Conservation (phyloP, 169 alveolate genomes). For the Miamiensis avidus region DNA sequence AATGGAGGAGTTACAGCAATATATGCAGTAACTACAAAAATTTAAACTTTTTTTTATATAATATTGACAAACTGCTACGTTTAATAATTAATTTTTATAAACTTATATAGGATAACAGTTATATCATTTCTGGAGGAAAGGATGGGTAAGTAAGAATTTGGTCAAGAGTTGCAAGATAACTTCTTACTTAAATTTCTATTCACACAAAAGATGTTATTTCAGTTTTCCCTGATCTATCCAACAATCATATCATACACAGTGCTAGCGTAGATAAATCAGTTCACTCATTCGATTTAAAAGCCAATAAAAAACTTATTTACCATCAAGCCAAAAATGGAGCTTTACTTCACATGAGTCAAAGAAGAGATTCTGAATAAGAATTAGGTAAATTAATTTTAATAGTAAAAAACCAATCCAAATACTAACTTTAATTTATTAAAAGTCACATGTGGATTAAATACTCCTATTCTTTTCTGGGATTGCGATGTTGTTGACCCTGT, state of each 20-base stretch:
- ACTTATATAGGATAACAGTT: constrained; percentile 56
- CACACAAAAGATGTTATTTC: constrained; percentile 73
- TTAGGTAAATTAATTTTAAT: constrained; percentile 33
- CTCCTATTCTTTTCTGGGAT: constrained; percentile 85
- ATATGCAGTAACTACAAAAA: constrained; percentile 33
- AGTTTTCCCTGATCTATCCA: constrained; percentile 78
- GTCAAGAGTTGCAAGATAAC: constrained; percentile 76
- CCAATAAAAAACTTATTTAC: constrained; percentile 70
- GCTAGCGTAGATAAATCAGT: constrained; percentile 75
- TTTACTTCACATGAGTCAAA: constrained; percentile 78
- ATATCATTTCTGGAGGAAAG: constrained; percentile 85
- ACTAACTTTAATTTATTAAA: not conserved
- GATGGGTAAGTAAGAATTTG: constrained; percentile 87
- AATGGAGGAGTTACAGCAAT: constrained; percentile 80
- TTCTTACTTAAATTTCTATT: constrained; percentile 73
- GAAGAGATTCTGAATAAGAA: constrained; percentile 80
- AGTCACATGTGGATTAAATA: constrained; percentile 78
- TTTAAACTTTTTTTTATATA: too few species aligned
- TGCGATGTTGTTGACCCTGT: constrained; percentile 81
- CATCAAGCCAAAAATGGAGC: constrained; percentile 80
- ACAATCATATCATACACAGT: constrained; percentile 76
- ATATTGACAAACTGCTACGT: too few species aligned
- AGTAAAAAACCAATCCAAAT: not conserved
- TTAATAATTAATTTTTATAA: too few species aligned
- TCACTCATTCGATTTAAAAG: constrained; percentile 78